phyloP scores from a whole-genome alignment of 148 eudicot genomes.

The Camellia granthamiana region DNA sequence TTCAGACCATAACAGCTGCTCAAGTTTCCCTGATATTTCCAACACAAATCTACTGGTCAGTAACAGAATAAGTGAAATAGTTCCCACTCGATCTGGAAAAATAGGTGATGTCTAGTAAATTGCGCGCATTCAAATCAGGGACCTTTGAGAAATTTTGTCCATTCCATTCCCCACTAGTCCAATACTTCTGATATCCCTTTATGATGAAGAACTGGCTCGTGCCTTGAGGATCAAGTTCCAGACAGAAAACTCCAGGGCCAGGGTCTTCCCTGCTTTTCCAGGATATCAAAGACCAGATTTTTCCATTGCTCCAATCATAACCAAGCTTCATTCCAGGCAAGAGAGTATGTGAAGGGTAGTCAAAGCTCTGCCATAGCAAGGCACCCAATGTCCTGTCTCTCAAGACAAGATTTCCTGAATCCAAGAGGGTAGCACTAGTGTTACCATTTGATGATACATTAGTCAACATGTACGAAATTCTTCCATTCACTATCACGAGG shows the following conservation, averaged over 20 bases:
- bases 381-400: slow-evolving; percentile 13
- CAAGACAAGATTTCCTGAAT: slow-evolving; percentile 43
- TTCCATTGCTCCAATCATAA: neutral
- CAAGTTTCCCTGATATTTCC: slow-evolving; percentile 27
- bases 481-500: slow-evolving; percentile 19
- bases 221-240: neutral
- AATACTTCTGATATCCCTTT: neutral
- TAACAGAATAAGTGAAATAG: slow-evolving; percentile 25
- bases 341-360: slow-evolving; percentile 29
- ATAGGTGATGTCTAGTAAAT: slow-evolving; percentile 15
- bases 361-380: slow-evolving; percentile 42
- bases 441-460: slow-evolving; percentile 11
- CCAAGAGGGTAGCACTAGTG: slow-evolving; percentile 22
- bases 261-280: slow-evolving; percentile 32
- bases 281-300: slow-evolving; percentile 11
- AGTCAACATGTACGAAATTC: neutral
- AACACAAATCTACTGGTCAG: slow-evolving; percentile 21
- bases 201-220: neutral
- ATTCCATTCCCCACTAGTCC: slow-evolving; percentile 15
- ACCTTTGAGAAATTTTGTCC: slow-evolving; percentile 12
- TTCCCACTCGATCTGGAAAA: slow-evolving; percentile 28
- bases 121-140: slow-evolving; percentile 28
- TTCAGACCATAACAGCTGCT: neutral
- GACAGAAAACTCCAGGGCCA: slow-evolving; percentile 18
- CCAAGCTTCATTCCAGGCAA: slow-evolving; percentile 28